A percentile compares a stretch with the other conserved stretches of the same genome.
These are phyloP conservation scores for Rhizopus sp. DNA, from an alignment of 371 early-diverging fungal genomes.

Conservation along the genomic window DNA sequence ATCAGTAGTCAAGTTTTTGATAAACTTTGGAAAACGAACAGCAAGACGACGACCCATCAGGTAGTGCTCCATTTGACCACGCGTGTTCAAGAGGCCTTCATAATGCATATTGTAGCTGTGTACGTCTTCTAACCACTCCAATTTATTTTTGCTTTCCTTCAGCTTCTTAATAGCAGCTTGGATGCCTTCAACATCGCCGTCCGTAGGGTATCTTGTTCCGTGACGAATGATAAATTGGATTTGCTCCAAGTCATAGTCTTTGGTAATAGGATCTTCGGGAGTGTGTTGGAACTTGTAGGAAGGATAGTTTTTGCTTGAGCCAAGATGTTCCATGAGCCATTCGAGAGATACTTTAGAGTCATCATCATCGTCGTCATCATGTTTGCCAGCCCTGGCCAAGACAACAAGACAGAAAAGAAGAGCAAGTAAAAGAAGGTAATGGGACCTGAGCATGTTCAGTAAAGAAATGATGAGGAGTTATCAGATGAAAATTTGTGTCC, in stretches of 20 bases:
- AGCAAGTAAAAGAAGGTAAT: no score
- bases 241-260: slow-evolving; percentile 16
- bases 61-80: slow-evolving; percentile 32
- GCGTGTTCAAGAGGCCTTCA: slow-evolving; percentile 12
- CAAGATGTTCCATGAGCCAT: slow-evolving; percentile 22
- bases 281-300: background rate
- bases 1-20: slow-evolving; percentile 8
- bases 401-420: no score
- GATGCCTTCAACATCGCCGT: slow-evolving; percentile 21
- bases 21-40: slow-evolving; percentile 14
- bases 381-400: no score
- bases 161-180: slow-evolving; percentile 13
- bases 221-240: slow-evolving; percentile 36
- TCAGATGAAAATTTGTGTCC: no score
- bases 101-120: slow-evolving; percentile 10
- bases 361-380: no score
- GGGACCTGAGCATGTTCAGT: no score
- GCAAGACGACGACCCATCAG: slow-evolving; percentile 25
- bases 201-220: slow-evolving; percentile 32
- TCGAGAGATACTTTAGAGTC: background rate
- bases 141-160: slow-evolving; percentile 8
- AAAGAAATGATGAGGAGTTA: no score
- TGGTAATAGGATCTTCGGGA: background rate
- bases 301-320: slow-evolving; percentile 12
- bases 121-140: slow-evolving; percentile 1